These are phyloP conservation scores for Penicillium italicum DNA, from an alignment of 2,329 filamentous ascomycete species.

Conservation along the genomic window DNA sequence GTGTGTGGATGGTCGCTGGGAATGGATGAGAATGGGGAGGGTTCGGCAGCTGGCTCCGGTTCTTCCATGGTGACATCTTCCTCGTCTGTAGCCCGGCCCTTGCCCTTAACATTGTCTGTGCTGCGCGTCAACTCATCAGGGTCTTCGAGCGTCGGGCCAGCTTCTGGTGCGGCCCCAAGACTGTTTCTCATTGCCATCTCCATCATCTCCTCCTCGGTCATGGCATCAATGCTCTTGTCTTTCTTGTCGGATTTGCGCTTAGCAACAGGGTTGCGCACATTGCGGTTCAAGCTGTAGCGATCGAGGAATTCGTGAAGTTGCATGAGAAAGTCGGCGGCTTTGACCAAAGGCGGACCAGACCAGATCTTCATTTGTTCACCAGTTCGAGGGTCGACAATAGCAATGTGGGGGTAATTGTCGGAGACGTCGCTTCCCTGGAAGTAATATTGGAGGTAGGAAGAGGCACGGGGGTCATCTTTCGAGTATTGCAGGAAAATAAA, in stretches of 20 bases:
- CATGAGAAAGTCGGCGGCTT: conserved; percentile 75
- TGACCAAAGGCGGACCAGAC: conserved; percentile 78
- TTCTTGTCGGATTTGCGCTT: conserved; percentile 69
- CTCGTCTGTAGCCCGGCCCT: conserved; percentile 48
- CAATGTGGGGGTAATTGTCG: conserved; percentile 93
- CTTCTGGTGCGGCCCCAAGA: conserved; percentile 55
- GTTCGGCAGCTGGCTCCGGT: conserved; percentile 33
- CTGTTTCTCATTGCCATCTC: conserved; percentile 91
- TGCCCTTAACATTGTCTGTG: conserved; percentile 44
- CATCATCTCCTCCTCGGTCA: conserved; percentile 97
- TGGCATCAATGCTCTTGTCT: conserved; percentile 71
- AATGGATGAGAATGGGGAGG: conserved; percentile 64
- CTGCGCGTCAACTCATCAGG: conserved; percentile 84
- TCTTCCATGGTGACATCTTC: conserved; percentile 38
- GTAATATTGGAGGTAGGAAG: conserved; percentile 87
- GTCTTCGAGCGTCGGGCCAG: conserved; percentile 60
- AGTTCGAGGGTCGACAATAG: conserved; percentile 90
- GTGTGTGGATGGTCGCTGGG: conserved; percentile 67
- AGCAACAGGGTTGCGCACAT: conserved; percentile 90
- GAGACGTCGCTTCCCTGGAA: conserved; percentile 73
- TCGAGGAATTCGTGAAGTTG: conserved; percentile 96
- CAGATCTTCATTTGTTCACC: conserved; percentile 97
- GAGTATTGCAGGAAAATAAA: conserved; percentile 95
- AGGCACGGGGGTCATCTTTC: conserved; percentile 74
- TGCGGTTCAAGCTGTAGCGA: conserved; percentile 81